Percentiles rank a stretch among this genome's conserved stretches.
These are phyloP conservation scores for Trichocladium uniseriatum DNA, from an alignment of 495 filamentous ascomycete species.

Conservation along the genomic window DNA sequence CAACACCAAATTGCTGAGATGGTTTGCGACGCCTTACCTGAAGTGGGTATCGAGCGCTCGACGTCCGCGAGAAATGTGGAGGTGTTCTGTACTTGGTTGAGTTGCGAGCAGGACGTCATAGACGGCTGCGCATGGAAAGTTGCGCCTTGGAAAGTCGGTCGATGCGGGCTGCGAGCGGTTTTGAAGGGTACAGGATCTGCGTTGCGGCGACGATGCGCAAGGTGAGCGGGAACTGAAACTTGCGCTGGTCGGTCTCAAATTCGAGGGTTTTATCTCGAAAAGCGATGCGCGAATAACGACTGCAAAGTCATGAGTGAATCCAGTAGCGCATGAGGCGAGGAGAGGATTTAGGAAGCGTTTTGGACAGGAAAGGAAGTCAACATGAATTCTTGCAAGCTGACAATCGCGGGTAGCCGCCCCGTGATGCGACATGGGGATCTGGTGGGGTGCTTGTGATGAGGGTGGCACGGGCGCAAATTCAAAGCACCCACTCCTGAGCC, in stretches of 20 bases:
- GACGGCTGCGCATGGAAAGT: constrained; percentile 1
- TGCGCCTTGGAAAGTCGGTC: neutral
- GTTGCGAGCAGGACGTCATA: constrained; percentile 3
- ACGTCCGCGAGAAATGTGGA: neutral
- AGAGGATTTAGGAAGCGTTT: too few species aligned
- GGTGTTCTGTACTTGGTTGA: neutral
- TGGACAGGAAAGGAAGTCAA: too few species aligned
- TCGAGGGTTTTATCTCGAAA: neutral
- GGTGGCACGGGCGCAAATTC: too few species aligned
- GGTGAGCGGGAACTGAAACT: too few species aligned
- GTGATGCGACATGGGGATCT: too few species aligned
- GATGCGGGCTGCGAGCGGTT: neutral
- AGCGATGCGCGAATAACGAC: neutral
- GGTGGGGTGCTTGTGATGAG: too few species aligned
- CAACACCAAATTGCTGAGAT: neutral
- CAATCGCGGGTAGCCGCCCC: too few species aligned
- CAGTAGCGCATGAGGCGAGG: too few species aligned
- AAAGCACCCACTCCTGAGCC: too few species aligned
- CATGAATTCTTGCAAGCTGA: too few species aligned
- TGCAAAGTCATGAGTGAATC: neutral
- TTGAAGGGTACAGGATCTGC: neutral
- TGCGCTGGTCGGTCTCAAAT: too few species aligned
- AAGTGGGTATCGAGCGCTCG: neutral
- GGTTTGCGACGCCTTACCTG: constrained; percentile 1
- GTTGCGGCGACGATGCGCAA: neutral